Evolutionary conservation across 495 filamentous ascomycete genomes (phyloP).

Genomic region (Aspergillus nanangensis): DNA sequence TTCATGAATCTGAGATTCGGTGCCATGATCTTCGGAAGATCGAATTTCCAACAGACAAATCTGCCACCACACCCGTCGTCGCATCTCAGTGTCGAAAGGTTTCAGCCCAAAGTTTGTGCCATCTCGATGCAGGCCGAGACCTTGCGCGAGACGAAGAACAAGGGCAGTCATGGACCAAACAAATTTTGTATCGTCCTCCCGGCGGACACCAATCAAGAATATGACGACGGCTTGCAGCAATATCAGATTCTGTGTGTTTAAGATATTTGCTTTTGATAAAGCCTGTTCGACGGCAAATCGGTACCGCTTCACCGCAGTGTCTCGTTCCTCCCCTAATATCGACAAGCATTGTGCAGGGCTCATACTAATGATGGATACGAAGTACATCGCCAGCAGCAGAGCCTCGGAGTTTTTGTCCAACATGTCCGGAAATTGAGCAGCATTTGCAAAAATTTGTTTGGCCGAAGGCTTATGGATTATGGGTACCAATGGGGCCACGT

Average conservation of each 20-base stretch:
- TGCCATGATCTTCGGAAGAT: constrained; percentile 80
- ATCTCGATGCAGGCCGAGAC: constrained; percentile 77
- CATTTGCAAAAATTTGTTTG: constrained; percentile 39
- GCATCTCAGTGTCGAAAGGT: constrained; percentile 81
- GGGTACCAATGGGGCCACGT: constrained; percentile 69
- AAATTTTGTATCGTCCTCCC: constrained; percentile 63
- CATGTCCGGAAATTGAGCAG: constrained; percentile 46
- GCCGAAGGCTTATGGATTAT: constrained; percentile 62
- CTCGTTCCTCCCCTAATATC: constrained; percentile 33
- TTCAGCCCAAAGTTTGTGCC: constrained; percentile 65
- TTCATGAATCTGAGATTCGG: constrained; percentile 68
- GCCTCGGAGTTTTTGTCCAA: constrained; percentile 63
- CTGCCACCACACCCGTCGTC: constrained; percentile 81
- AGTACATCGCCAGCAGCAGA: constrained; percentile 76
- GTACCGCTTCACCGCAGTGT: constrained; percentile 55
- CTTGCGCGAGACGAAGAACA: constrained; percentile 74
- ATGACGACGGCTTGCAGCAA: constrained; percentile 76
- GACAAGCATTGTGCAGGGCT: constrained; percentile 37
- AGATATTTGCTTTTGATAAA: constrained; percentile 66
- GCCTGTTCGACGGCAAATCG: constrained; percentile 79
- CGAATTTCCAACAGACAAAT: constrained; percentile 72
- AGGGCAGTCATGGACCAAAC: constrained; percentile 66
- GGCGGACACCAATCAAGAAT: constrained; percentile 61
- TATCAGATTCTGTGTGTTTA: constrained; percentile 69
- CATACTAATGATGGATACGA: constrained; percentile 67